Evolutionary conservation across 768 basidiomycete genomes (phyloP).

Genomic region (Termitomyces sp.): DNA sequence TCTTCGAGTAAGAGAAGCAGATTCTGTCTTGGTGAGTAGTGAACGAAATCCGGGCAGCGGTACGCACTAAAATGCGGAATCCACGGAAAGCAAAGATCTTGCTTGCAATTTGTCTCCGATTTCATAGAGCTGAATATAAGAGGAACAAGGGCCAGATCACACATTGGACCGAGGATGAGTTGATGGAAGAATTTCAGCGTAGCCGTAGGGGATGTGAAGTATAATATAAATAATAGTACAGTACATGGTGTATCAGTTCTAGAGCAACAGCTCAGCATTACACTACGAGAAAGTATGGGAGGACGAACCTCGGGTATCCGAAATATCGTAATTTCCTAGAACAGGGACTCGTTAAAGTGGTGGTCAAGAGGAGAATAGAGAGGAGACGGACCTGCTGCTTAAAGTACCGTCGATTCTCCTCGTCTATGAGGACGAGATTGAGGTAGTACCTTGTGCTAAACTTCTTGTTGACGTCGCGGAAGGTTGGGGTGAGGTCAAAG

Average conservation of each 20-base stretch:
- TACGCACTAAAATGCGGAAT: too few relatives aligned
- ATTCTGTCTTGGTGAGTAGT: too few relatives aligned
- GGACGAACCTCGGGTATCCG: constrained; percentile 18
- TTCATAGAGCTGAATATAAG: too few relatives aligned
- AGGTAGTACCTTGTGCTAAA: constrained; percentile 97
- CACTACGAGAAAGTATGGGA: not conserved
- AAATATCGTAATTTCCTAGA: constrained; percentile 17
- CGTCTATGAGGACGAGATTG: constrained; percentile 95
- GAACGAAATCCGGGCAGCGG: too few relatives aligned
- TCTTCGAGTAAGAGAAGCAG: too few relatives aligned
- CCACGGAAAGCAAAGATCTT: too few relatives aligned
- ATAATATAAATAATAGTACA: constrained; percentile 10
- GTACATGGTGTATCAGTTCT: constrained; percentile 13
- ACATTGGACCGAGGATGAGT: too few relatives aligned
- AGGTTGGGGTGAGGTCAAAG: constrained; percentile 97
- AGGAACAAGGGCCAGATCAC: too few relatives aligned
- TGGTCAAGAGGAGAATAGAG: not conserved
- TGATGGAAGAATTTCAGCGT: too few relatives aligned
- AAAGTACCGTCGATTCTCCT: constrained; percentile 97
- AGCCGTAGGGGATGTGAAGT: not conserved
- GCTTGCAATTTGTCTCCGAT: too few relatives aligned
- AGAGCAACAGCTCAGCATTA: not conserved
- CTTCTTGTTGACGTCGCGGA: constrained; percentile 99
- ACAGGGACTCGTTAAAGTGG: not conserved
- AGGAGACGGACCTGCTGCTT: constrained; percentile 75